Conservation (phyloP, 1,284 basidiomycete species). For the Apiotrichum montevideense region DNA sequence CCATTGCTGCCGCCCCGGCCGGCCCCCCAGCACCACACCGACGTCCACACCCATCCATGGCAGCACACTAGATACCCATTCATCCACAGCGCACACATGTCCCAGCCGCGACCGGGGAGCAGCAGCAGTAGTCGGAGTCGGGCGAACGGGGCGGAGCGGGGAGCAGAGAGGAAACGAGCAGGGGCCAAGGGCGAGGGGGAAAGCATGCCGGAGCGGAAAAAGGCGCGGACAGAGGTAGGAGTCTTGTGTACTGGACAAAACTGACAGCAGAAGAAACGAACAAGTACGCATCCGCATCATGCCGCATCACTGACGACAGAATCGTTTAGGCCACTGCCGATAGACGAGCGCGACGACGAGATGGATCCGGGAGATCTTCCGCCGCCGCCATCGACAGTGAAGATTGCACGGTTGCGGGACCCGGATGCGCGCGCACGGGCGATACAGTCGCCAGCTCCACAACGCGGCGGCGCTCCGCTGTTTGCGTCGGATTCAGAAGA, state of each 20-base stretch:
- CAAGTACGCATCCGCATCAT: not conserved
- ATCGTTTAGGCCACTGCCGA: slow-evolving; percentile 8
- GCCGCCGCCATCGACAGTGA: slow-evolving; percentile 38
- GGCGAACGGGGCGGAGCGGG: no score
- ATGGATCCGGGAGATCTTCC: slow-evolving; percentile 20
- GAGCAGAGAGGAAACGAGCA: no score
- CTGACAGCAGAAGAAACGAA: not conserved
- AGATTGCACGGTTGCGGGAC: slow-evolving; percentile 35
- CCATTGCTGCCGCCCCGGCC: no score
- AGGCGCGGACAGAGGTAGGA: not conserved
- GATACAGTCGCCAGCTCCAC: slow-evolving; percentile 6
- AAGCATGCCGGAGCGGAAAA: not conserved
- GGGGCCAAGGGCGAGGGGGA: not conserved
- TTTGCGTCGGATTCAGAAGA: not conserved
- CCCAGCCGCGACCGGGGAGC: no score
- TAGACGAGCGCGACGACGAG: not conserved
- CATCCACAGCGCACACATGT: no score
- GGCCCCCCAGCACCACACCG: no score
- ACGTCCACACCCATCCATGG: no score
- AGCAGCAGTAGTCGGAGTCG: no score
- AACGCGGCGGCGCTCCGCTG: not conserved
- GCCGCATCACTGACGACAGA: not conserved
- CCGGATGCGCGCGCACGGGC: slow-evolving; percentile 28
- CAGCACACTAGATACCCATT: no score
- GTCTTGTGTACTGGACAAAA: no score